Conservation (phyloP, 208 protist genomes). For the Entamoeba nuttalli region DNA sequence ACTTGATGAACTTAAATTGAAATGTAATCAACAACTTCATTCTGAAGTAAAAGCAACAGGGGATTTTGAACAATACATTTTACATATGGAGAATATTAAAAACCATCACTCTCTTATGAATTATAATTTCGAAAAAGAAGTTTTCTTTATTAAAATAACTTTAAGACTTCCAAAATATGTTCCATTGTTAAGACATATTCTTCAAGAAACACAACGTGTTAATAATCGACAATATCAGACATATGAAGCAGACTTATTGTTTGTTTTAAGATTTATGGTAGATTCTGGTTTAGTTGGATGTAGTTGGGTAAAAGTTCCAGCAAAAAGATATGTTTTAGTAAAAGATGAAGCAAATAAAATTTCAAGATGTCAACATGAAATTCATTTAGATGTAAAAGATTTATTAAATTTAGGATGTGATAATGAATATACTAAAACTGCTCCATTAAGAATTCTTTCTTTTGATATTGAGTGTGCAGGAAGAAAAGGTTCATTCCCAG, state of each 20-base stretch:
- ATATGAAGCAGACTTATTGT: constrained; percentile 93
- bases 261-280: constrained; percentile 90
- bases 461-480: constrained; percentile 96
- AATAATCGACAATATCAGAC: constrained; percentile 37
- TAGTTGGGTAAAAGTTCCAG: constrained; percentile 26
- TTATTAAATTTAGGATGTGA: constrained; percentile 6
- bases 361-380: constrained; percentile 31
- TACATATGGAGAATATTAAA: background rate
- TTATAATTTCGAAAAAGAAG: background rate
- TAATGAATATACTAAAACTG: constrained; percentile 74
- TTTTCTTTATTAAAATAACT: background rate
- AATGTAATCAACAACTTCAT: background rate
- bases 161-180: background rate
- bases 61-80: background rate
- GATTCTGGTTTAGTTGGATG: constrained; percentile 79
- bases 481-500: constrained; percentile 86
- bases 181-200: background rate
- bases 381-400: constrained; percentile 13
- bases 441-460: constrained; percentile 87
- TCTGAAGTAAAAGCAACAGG: background rate
- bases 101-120: background rate
- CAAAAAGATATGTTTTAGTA: background rate
- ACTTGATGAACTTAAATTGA: background rate
- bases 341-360: background rate
- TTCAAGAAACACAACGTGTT: background rate